Evolutionary conservation across 768 basidiomycete genomes (phyloP).

Genomic region (Psilocybe azurescens): DNA sequence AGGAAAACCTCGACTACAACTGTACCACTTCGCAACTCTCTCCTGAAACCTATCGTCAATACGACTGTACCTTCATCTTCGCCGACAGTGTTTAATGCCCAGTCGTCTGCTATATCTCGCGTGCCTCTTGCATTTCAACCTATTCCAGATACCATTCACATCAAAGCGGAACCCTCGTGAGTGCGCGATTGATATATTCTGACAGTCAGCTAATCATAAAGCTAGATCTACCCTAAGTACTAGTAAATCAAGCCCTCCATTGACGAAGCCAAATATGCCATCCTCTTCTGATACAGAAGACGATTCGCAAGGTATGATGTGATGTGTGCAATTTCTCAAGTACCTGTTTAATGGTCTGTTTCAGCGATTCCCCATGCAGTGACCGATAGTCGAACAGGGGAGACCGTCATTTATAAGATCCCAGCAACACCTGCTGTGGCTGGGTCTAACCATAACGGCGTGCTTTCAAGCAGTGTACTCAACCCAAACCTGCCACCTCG

Average conservation of each 20-base stretch:
- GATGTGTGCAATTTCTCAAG: neutral
- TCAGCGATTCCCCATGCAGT: constrained; percentile 17
- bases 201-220: neutral
- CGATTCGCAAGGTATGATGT: constrained; percentile 39
- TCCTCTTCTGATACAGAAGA: constrained; percentile 45
- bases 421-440: constrained; percentile 22
- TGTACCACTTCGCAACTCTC: constrained; percentile 15
- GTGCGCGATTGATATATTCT: neutral
- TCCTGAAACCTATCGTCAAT: constrained; percentile 22
- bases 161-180: constrained; percentile 26
- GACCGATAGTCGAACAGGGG: constrained; percentile 17
- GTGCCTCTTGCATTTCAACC: constrained; percentile 30
- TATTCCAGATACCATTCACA: constrained; percentile 15
- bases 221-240: constrained; percentile 15
- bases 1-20: constrained; percentile 7
- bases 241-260: constrained; percentile 4
- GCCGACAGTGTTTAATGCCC: constrained; percentile 24
- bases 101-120: constrained; percentile 15
- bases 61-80: constrained; percentile 26
- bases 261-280: constrained; percentile 19
- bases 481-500: constrained; percentile 4
- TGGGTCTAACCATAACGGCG: constrained; percentile 19
- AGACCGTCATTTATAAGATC: constrained; percentile 24
- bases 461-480: constrained; percentile 13
- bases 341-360: neutral